Conservation (phyloP, 2,329 filamentous ascomycete genomes). For the Aschersonia sp. region DNA sequence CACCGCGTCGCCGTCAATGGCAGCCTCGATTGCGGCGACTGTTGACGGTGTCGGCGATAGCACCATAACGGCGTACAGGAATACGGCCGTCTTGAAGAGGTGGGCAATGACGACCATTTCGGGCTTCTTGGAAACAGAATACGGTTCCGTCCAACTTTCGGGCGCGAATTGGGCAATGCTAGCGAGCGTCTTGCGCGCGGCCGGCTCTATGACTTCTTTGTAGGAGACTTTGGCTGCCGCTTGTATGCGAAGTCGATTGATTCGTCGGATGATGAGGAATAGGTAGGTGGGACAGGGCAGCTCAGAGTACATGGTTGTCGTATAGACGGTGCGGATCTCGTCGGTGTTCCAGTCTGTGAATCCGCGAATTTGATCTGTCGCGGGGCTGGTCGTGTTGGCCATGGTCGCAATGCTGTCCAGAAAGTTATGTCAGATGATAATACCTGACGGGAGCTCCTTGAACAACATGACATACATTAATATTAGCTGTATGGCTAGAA, state of each 20-base stretch:
- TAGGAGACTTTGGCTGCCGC: not conserved
- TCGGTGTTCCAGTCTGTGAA: conserved; percentile 1
- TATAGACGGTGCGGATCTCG: conserved; percentile 1
- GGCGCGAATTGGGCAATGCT: conserved; percentile 1
- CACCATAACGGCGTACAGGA: conserved; percentile 1
- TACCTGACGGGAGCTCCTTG: not conserved
- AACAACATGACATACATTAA: conserved; percentile 1
- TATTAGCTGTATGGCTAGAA: conserved; percentile 3
- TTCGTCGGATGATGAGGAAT: conserved; percentile 2
- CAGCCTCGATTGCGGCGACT: too few species aligned
- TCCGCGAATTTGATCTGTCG: conserved; percentile 1
- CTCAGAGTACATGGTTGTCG: conserved; percentile 2
- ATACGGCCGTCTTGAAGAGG: conserved; percentile 2
- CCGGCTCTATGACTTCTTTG: not conserved
- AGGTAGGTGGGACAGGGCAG: conserved; percentile 3
- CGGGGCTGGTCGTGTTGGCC: conserved; percentile 3
- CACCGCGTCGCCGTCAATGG: not conserved
- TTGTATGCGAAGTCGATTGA: conserved; percentile 1
- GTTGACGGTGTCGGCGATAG: not conserved
- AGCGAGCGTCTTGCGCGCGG: not conserved
- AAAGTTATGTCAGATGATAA: not conserved
- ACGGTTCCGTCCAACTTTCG: conserved; percentile 2
- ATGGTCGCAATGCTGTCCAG: conserved; percentile 2
- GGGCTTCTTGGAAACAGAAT: not conserved
- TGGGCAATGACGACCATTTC: not conserved